Evolutionary conservation across 129 eudicot genomes (phyloP), one percentile per base, ranked within the genome.

Genomic region (sunflower (Helianthus annuus)): DNA sequence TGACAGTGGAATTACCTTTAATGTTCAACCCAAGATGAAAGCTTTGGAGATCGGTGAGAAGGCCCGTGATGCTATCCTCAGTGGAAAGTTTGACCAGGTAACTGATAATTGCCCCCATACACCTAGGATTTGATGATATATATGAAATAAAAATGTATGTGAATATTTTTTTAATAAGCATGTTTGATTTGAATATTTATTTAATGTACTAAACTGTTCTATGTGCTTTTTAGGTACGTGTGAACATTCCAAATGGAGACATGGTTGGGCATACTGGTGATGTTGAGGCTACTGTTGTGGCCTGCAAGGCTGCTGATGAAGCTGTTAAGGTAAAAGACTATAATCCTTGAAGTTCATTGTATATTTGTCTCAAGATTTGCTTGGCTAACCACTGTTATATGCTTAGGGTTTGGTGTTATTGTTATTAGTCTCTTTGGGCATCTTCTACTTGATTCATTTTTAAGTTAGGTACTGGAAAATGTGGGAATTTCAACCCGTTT

Each of bases 191-290:
- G 71, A 62, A 11, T 52, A 11, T 24, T 16, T 17, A 39, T 7
- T 63, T 48, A 29, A 7, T 16, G 39, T 15, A 40, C 39, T 39
- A 64, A 64, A 36, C 24, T 66, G 14, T 42, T 27, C 12, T 11
- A 27, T 76, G 40, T 57, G 38, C 4, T 14, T 66, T 74, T 71
- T 44, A 93, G 98, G 90, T 89, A 22, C 98, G 98, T 59, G 96
- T 93, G 60, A 93, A 93, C 88, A 79, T 93, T 13, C 98, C 98
- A 44, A 93, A 89, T 63, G 74, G 92, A 45, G 98, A 93, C 80
- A 93, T 93, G 98, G 98, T 93, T 64, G 98, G 98, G 69, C 98
- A 89, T 78, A 93, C 96, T 1, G 96, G 98, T 78, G 98, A 93
- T 44, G 81, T 89, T 73, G 80, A 85, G 36, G 98, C 98, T 10